These are phyloP conservation scores for Sporothrix schenckii DNA, from an alignment of 2,329 filamentous ascomycete species.

Conservation along the genomic window DNA sequence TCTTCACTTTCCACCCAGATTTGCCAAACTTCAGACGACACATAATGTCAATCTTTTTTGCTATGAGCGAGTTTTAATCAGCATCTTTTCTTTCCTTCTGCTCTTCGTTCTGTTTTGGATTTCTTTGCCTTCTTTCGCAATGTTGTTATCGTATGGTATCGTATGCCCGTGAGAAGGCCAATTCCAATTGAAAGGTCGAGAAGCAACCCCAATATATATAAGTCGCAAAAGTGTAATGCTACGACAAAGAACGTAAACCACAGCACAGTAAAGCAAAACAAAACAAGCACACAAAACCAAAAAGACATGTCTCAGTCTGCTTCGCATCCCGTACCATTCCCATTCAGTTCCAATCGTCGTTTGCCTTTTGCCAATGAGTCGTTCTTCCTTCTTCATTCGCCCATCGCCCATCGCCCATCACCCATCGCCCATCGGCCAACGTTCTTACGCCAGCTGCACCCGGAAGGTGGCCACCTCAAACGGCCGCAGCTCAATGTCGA, in stretches of 20 bases:
- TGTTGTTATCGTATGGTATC: neutral
- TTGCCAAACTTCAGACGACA: neutral
- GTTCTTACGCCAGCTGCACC: conserved; percentile 33
- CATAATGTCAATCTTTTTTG: neutral
- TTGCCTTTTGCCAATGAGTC: too few species aligned
- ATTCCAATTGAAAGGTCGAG: neutral
- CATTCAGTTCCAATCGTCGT: neutral
- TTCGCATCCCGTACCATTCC: neutral
- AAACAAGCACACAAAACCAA: neutral
- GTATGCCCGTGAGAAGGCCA: neutral
- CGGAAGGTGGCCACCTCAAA: conserved; percentile 83
- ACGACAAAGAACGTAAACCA: neutral
- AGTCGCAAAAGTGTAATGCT: conserved; percentile 3
- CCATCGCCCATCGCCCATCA: neutral
- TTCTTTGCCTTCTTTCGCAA: neutral
- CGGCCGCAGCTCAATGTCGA: conserved; percentile 68
- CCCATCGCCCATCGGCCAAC: too few species aligned
- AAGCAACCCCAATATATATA: neutral
- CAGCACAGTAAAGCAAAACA: neutral
- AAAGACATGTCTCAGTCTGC: neutral
- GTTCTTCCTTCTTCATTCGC: too few species aligned
- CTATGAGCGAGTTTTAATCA: conserved; percentile 26
- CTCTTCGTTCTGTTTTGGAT: too few species aligned
- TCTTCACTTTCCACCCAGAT: neutral
- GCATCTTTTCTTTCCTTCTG: conserved; percentile 4